Evolutionary conservation across 208 protist species (phyloP).

Genomic region (Vickermania ingenoplastis): DNA sequence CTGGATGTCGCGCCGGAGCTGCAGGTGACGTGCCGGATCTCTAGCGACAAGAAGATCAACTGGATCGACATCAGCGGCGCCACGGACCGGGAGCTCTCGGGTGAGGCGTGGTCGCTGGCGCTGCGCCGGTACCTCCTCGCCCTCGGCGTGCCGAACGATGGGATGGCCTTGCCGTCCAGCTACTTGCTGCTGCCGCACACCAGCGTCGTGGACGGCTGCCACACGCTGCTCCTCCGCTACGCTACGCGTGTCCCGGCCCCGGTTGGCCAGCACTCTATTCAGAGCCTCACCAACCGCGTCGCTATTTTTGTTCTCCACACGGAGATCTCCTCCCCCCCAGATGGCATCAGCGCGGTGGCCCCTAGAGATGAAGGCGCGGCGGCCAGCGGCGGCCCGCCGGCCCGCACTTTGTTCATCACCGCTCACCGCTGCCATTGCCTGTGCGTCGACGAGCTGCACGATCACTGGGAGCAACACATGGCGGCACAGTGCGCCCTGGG

Average conservation of each 20-base stretch:
- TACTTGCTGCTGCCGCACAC: conserved; percentile 67
- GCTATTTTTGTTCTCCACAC: conserved; percentile 33
- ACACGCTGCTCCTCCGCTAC: conserved; percentile 59
- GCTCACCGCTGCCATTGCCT: conserved; percentile 60
- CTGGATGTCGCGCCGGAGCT: too few relatives aligned
- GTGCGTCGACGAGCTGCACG: conserved; percentile 56
- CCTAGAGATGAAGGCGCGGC: not conserved
- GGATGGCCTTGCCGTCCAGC: conserved; percentile 40
- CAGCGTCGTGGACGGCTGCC: conserved; percentile 33
- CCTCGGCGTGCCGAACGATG: conserved; percentile 29
- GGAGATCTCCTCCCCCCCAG: conserved; percentile 9
- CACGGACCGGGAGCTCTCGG: conserved; percentile 38
- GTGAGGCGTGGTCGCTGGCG: conserved; percentile 35
- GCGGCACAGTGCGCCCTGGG: not conserved
- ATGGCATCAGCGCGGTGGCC: not conserved
- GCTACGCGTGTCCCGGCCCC: conserved; percentile 27
- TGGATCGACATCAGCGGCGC: conserved; percentile 70
- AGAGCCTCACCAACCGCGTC: conserved; percentile 71
- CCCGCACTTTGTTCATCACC: conserved; percentile 17
- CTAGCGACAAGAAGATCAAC: conserved; percentile 17
- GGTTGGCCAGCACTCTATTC: conserved; percentile 45
- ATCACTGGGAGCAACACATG: conserved; percentile 25
- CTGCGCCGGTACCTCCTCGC: conserved; percentile 39
- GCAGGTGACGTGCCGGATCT: conserved; percentile 39
- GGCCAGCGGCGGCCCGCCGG: not conserved